Conservation (phyloP, 306 rosid genomes). For the Quercus bicolor region DNA sequence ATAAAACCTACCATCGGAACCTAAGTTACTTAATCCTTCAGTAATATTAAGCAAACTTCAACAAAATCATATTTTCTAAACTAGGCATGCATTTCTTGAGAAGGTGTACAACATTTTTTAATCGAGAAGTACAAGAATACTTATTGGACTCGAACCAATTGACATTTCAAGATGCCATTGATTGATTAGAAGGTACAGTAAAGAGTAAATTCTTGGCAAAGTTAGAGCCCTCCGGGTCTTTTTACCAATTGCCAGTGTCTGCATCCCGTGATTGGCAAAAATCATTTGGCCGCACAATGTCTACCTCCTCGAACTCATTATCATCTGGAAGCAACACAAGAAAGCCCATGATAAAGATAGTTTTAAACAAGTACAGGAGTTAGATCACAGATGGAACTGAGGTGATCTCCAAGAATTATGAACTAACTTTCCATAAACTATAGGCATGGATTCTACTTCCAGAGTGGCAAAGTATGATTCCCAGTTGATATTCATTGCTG, state of each 20-base stretch:
- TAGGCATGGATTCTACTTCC: neutral
- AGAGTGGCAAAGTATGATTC: neutral
- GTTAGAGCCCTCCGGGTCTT: neutral
- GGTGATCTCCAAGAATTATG: conserved; percentile 1
- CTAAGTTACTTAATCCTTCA: neutral
- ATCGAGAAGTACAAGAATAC: neutral
- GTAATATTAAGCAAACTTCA: neutral
- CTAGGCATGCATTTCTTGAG: neutral
- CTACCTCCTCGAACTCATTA: conserved; percentile 76
- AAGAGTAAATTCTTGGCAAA: neutral
- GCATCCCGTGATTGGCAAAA: conserved; percentile 65
- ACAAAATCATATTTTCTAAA: neutral
- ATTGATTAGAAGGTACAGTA: neutral
- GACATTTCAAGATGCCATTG: neutral
- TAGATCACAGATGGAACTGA: neutral
- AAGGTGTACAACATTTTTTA: neutral
- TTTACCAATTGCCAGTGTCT: conserved; percentile 66
- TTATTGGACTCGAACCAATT: neutral
- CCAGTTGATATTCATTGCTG: neutral
- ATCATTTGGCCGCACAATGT: conserved; percentile 62
- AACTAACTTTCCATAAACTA: neutral
- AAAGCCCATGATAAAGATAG: neutral
- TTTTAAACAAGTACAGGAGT: neutral
- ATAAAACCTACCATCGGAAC: neutral
- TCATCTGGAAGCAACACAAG: conserved; percentile 52